Base-by-base conservation (phyloP, 306 rosid genomes). In the Corylus americana region DNA sequence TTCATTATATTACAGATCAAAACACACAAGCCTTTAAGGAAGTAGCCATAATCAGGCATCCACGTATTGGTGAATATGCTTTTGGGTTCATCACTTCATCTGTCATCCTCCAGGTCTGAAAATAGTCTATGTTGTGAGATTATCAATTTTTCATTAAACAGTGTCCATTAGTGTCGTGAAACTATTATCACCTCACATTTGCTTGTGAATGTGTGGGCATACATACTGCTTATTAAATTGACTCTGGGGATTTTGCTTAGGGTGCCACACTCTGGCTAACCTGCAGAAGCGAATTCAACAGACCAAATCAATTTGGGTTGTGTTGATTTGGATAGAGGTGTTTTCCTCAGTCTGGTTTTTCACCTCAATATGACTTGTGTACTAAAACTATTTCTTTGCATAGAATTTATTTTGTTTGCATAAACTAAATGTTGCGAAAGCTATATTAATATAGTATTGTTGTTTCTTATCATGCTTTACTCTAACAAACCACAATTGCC, bases 21-120 rank as follows among this genome's bases (percentile, higher is more conserved):
- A 93, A 91, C 69, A 90, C 94, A 39, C 92, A 90, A 74, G 98
- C 98, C 74, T 93, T 93, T 84, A 93, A 93, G 90, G 98, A 93
- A 85, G 98, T 93, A 75, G 98, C 98, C 63, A 91, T 93, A 84
- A 90, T 93, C 76, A 89, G 94, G 85, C 98, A 93, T 88, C 98
- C 98, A 48, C 97, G 98, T 77, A 48, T 93, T 84, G 98, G 98
- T 27, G 98, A 93, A 93, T 93, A 93, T 83, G 98, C 98, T 48
- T 91, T 93, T 73, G 98, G 94, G 71, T 93, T 93, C 87, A 93
- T 93, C 71, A 93, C 98, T 53, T 93, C 98, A 75, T 88, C 92
- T 11, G 93, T 93, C 73, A 68, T 80, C 63, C 94, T 93, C 70
- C 98, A 93, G 98, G 98, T 94, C 58, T 81, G 81, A 25, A 68